A percentile compares a stretch with the other conserved stretches of the same genome.
These are phyloP conservation scores for Lactifluus piperatus DNA, from an alignment of 768 basidiomycete genomes.

Conservation along the genomic window DNA sequence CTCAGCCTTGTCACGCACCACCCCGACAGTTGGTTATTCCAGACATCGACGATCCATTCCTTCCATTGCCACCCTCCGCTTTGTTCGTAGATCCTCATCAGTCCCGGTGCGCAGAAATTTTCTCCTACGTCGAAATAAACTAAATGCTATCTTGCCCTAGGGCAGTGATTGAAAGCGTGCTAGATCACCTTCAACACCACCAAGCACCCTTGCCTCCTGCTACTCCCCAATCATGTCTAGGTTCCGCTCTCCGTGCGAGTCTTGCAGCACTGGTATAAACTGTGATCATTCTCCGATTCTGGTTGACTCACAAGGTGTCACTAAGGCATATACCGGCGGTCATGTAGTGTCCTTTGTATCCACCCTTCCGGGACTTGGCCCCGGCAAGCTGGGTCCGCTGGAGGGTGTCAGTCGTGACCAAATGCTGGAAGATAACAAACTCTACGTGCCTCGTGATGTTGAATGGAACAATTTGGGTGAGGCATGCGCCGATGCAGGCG, in stretches of 20 bases:
- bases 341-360: slow-evolving; percentile 68
- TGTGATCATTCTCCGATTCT: not conserved
- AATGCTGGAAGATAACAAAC: slow-evolving; percentile 74
- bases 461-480: slow-evolving; percentile 80
- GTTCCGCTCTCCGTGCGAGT: slow-evolving; percentile 64
- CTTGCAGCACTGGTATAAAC: slow-evolving; percentile 60
- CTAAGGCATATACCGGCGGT: slow-evolving; percentile 60
- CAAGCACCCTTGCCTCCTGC: slow-evolving; percentile 36
- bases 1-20: slow-evolving; percentile 12
- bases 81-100: slow-evolving; percentile 70
- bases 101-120: slow-evolving; percentile 41
- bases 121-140: not conserved
- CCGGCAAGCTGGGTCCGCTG: slow-evolving; percentile 54
- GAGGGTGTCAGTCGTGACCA: slow-evolving; percentile 65
- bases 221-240: slow-evolving; percentile 55
- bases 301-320: slow-evolving; percentile 20
- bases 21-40: slow-evolving; percentile 65
- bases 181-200: slow-evolving; percentile 56
- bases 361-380: slow-evolving; percentile 59
- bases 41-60: slow-evolving; percentile 89
- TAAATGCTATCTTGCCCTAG: slow-evolving; percentile 30
- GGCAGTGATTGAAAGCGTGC: slow-evolving; percentile 52
- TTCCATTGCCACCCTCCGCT: slow-evolving; percentile 54
- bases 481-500: slow-evolving; percentile 81
- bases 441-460: slow-evolving; percentile 73